phyloP scores from a whole-genome alignment of 108 stramenopile genomes.

The Nannochloropsis salina region DNA sequence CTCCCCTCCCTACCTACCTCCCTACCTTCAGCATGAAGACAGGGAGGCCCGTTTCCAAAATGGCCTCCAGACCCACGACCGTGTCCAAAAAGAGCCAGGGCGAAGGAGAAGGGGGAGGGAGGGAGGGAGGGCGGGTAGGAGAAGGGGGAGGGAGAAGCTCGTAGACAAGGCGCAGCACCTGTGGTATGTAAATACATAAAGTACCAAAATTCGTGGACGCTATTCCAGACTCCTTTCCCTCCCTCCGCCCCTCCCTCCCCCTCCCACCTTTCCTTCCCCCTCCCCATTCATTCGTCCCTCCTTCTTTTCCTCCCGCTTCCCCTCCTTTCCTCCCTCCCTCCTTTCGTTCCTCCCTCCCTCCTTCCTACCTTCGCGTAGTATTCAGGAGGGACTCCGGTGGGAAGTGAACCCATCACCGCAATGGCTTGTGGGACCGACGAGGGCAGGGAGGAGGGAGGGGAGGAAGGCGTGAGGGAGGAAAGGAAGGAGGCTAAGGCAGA shows the following conservation, averaged over 20 bases:
- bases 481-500: not conserved
- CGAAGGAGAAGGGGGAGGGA: too few species aligned
- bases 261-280: not conserved
- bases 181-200: not conserved
- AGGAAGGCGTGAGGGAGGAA: not conserved
- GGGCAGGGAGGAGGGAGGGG: not conserved
- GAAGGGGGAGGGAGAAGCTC: not conserved
- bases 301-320: too few species aligned
- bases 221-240: too few species aligned
- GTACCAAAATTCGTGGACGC: too few species aligned
- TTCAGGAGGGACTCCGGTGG: not conserved
- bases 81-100: not conserved
- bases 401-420: not conserved
- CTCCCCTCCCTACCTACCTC: too few species aligned
- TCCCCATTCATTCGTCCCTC: not conserved
- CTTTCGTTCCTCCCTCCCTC: not conserved
- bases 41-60: not conserved
- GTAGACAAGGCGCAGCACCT: not conserved
- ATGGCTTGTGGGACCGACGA: not conserved
- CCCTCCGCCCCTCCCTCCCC: too few species aligned
- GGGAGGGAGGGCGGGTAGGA: too few species aligned
- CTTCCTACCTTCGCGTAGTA: not conserved
- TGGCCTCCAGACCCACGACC: not conserved
- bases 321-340: not conserved
- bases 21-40: slow-evolving; percentile 1